phyloP scores from a whole-genome alignment of 192 early-diverging fungal species.

The Geranomyces michiganensis region DNA sequence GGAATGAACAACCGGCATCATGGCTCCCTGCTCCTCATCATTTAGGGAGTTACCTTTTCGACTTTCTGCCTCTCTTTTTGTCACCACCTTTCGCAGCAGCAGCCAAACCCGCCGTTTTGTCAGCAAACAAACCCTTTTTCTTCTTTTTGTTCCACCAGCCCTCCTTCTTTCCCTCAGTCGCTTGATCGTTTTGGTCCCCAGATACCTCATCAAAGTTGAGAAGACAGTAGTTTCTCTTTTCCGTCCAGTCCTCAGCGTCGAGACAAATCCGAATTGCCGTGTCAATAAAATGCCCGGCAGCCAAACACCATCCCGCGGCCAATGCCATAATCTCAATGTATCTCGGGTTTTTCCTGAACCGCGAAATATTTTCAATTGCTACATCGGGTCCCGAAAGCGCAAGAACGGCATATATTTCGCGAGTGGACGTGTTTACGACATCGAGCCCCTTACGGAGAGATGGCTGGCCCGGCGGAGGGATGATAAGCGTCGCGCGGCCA shows the following conservation, averaged over 20 bases:
- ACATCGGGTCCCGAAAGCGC: constrained; percentile 36
- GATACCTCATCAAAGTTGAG: constrained; percentile 28
- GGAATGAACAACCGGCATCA: too few species aligned
- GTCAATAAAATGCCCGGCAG: constrained; percentile 29
- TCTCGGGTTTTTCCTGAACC: constrained; percentile 54
- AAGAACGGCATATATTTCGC: constrained; percentile 43
- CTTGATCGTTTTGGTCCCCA: constrained; percentile 30
- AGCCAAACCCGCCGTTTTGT: constrained; percentile 10
- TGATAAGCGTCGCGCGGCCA: background rate
- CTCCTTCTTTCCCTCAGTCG: constrained; percentile 32
- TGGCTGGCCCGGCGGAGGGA: constrained; percentile 9
- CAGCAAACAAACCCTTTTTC: constrained; percentile 18
- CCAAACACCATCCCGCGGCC: constrained; percentile 40
- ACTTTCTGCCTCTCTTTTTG: constrained; percentile 9
- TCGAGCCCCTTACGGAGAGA: constrained; percentile 28
- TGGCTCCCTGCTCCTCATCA: too few species aligned
- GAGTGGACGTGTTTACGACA: constrained; percentile 21
- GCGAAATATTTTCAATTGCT: constrained; percentile 39
- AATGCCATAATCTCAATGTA: constrained; percentile 48
- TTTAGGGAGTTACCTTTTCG: background rate
- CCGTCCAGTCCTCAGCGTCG: constrained; percentile 51
- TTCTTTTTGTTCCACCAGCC: constrained; percentile 12
- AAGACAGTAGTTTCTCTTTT: constrained; percentile 39
- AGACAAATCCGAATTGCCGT: constrained; percentile 28
- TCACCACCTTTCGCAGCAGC: constrained; percentile 3